phyloP scores from a whole-genome alignment of 2,329 filamentous ascomycete genomes.

The Beauveria asiatica region DNA sequence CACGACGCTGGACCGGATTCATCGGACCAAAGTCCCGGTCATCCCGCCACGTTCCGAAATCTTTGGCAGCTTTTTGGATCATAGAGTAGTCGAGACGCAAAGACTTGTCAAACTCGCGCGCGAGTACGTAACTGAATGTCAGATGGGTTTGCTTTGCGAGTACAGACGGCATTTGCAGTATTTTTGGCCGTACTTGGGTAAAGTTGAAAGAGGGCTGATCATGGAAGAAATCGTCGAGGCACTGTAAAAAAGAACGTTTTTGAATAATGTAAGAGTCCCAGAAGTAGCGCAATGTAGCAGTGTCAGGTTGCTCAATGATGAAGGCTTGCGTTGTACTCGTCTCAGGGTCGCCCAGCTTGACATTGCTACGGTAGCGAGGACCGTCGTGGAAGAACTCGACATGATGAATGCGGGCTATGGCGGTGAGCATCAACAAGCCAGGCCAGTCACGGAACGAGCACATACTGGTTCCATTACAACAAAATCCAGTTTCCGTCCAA shows the following conservation, averaged over 20 bases:
- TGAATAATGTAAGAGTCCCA: neutral
- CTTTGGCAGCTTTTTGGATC: constrained; percentile 8
- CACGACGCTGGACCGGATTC: constrained; percentile 12
- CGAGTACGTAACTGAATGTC: constrained; percentile 7
- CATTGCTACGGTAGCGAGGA: constrained; percentile 2
- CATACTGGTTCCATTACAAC: constrained; percentile 1
- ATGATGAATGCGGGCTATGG: constrained; percentile 2
- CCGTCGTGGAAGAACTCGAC: constrained; percentile 1
- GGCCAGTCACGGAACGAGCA: neutral
- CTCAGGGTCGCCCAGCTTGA: neutral
- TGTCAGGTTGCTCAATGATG: constrained; percentile 8
- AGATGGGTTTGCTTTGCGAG: constrained; percentile 4
- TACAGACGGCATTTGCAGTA: constrained; percentile 8
- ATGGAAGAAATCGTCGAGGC: constrained; percentile 9
- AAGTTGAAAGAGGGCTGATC: constrained; percentile 12
- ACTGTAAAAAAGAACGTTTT: constrained; percentile 1
- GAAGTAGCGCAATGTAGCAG: neutral
- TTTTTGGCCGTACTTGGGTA: neutral
- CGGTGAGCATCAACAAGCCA: neutral
- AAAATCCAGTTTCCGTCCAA: constrained; percentile 2
- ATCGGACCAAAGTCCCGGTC: constrained; percentile 10
- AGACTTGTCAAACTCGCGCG: constrained; percentile 10
- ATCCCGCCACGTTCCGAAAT: constrained; percentile 9
- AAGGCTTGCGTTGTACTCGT: neutral
- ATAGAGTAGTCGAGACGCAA: constrained; percentile 3